Evolutionary conservation across 495 filamentous ascomycete genomes (phyloP).

Genomic region (Polyplosphaeria fusca): DNA sequence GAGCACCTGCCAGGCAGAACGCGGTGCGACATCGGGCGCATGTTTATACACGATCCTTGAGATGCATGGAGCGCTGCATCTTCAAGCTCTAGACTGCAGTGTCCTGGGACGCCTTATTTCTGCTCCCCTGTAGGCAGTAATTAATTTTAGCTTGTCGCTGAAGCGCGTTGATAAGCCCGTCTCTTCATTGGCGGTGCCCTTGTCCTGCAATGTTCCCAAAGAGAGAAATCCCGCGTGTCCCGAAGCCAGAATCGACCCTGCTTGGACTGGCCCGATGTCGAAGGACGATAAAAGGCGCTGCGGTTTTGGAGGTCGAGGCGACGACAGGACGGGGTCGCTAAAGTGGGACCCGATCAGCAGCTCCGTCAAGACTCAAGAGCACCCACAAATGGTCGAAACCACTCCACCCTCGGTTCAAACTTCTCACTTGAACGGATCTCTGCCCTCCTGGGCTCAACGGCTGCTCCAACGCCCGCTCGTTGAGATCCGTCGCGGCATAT

Average conservation of each 20-base stretch:
- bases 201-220: no score
- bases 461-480: conserved; percentile 1
- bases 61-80: background rate
- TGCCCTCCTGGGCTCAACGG: background rate
- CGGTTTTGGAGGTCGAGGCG: background rate
- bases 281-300: background rate
- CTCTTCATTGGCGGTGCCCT: background rate
- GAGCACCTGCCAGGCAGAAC: background rate
- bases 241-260: background rate
- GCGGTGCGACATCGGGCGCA: background rate
- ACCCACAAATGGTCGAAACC: background rate
- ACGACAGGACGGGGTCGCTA: background rate
- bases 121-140: background rate
- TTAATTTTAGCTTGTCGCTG: background rate
- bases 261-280: background rate
- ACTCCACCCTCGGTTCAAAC: background rate
- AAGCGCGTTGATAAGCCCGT: background rate
- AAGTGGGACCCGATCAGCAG: background rate
- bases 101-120: background rate
- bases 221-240: background rate
- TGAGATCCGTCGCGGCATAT: conserved; percentile 1
- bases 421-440: background rate
- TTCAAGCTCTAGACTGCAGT: background rate
- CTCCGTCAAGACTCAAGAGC: background rate
- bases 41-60: background rate